Evolutionary conservation across 108 stramenopile genomes (phyloP), one percentile per base, ranked within the genome.

Genomic region (Pinguiococcus pyrenoidosus): DNA sequence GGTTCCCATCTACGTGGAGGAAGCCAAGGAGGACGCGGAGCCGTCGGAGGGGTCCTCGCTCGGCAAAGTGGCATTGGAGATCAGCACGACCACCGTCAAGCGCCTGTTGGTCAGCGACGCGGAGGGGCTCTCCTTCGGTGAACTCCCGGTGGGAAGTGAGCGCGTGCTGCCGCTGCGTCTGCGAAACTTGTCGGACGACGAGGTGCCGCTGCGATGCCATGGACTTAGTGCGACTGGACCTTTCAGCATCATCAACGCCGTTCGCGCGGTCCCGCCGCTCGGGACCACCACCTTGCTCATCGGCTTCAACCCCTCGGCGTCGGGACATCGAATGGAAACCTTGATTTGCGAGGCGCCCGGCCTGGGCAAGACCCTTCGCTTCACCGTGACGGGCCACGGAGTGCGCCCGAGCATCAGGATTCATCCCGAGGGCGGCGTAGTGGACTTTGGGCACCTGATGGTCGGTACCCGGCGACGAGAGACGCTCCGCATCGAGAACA

Each of bases 331-430:
- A 4, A 7, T 7, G 6, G 8, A 8, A 8, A 32, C 8, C 30
- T 32, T 32, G 30, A 32, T 8, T 10, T 40, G 4, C 39, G 6
- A 6, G 36, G 37, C 43, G 28, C 55, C 59, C 8, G 16, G 17
- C 25, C 42, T 44, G 3, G 66, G 60, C 12, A 60, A 39, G 27
- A 62, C 52, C 16, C 25, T 71, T 16, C 30, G 47, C 6, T 27
- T 71, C 13, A 10, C 17, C 5, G 8, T 71, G 39, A 32, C 55
- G n/a, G 69, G 69, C n/a, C 61, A 71, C 36, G 69, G 69, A 4
- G 69, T 71, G 10, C 32, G 44, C 0, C 69, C 69, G 0, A 53
- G 49, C 8, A 23, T 71, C 17, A 37, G 25, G 13, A 36, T 71
- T 16, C 32, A 46, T 1, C 62, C 66, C 3, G 10, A 16, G 21